Evolutionary conservation across 2,329 filamentous ascomycete species (phyloP), one percentile per base, ranked within the genome.

Genomic region (Dothideomycetes sp.): DNA sequence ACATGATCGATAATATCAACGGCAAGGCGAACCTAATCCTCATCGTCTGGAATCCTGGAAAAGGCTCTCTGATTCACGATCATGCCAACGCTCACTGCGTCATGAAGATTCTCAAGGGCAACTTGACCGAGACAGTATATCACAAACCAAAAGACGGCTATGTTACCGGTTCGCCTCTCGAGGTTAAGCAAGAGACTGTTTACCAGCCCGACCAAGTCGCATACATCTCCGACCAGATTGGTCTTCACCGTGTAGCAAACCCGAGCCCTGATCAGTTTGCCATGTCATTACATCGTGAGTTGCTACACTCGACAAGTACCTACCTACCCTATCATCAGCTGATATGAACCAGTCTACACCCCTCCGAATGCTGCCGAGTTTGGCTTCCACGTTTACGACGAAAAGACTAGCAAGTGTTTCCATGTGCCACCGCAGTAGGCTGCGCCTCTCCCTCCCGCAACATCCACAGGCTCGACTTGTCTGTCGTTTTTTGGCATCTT

Each of bases 181-280:
- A 67, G 45, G 61, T 83, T 43, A 80, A 78, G 49, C 79, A 76
- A 31, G 74, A 84, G 54, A 83, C 74, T 27, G 72, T 70, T 29
- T 83, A 86, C 54, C 64, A 69, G 35, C 70, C 80, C 55, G 81
- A 89, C 49, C 68, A 82, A 47, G 85, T 94, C 27, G 81, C 85
- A 7, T 94, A 94, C 62, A 94, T 95, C 80, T 83, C 84, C 27
- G 88, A 94, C 59, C 59, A 86, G 64, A 76, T 94, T 19, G 88
- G 88, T 15, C 69, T 95, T 29, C 88, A 95, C 64, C 78, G 80
- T 40, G 81, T 94, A 45, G 77, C 74, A 49, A 94, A 94, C 60
- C 74, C 76, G 18, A 78, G 83, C 51, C 63, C 68, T 33, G 70
- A 74, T 53, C 76, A 85, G 58, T 79, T 82, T 56, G 88, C 87